These are phyloP conservation scores for Ceratocystis smalleyi DNA, from an alignment of 2,329 filamentous ascomycete genomes.

Conservation along the genomic window DNA sequence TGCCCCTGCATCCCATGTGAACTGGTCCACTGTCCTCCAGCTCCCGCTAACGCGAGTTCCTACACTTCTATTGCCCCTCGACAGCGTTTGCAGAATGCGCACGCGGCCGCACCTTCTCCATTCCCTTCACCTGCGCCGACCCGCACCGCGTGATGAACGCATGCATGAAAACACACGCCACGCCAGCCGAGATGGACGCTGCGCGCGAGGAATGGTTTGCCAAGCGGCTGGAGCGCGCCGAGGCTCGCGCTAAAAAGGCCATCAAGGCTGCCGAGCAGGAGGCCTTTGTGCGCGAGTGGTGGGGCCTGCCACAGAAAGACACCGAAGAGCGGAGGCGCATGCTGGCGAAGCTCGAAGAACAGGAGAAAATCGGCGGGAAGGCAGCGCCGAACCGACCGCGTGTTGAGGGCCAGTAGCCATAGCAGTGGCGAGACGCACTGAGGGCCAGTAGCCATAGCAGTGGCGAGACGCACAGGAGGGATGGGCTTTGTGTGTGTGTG, in stretches of 20 bases:
- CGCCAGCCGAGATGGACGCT: slow-evolving; percentile 67
- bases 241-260: slow-evolving; percentile 49
- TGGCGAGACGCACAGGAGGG: neutral
- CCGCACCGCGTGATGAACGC: slow-evolving; percentile 77
- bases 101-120: slow-evolving; percentile 66
- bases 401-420: slow-evolving; percentile 5
- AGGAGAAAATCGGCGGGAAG: slow-evolving; percentile 42
- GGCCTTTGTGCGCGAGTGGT: slow-evolving; percentile 51
- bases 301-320: slow-evolving; percentile 45
- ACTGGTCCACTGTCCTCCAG: neutral
- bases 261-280: slow-evolving; percentile 44
- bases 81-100: slow-evolving; percentile 86
- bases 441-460: slow-evolving; percentile 6
- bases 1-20: neutral
- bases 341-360: slow-evolving; percentile 34
- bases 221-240: slow-evolving; percentile 52
- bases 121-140: slow-evolving; percentile 70
- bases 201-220: slow-evolving; percentile 91
- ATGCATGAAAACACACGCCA: slow-evolving; percentile 82
- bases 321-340: slow-evolving; percentile 34
- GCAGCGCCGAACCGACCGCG: slow-evolving; percentile 26
- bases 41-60: neutral
- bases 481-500: neutral
- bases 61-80: neutral
- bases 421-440: neutral